Base-by-base conservation (phyloP, 129 eudicot genomes). In the Heracleum sosnowskyi region DNA sequence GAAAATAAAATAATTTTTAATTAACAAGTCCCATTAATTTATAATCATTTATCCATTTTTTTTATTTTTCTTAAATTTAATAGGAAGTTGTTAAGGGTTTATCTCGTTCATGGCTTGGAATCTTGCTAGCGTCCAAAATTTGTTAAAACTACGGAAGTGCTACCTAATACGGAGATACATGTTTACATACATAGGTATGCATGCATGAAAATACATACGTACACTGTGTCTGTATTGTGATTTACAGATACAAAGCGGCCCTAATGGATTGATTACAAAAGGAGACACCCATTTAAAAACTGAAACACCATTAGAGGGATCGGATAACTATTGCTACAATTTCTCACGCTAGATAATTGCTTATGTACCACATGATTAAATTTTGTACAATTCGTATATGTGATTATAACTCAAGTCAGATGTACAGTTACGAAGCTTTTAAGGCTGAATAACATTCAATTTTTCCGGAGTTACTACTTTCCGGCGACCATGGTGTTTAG, bases 401-500 rank as follows among this genome's bases (percentile, higher is more conserved):
- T 20, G 62, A 20, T 53, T 53, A 53, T 53, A 53, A 53, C 69
- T 76, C 41, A 11, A 11, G 79, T 57, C 79, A 53, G 79, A 69
- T 51, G 42, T 35, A 53, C 79, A 76, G 79, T 76, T 76, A 6
- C 28, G 33, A 40, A 33, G 79, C 79, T 76, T 76, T 76, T 47
- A 76, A 47, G 78, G 46, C 60, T 17, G 60, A 49, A 18, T 49
- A 28, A 28, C 79, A 24, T 29, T 5, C 17, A 11, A 37, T 66
- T 20, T 18, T 10, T 13, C 29, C 75, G 75, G 49, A 5, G 5
- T 22, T 6, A 9, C 41, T 37, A 34, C 24, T 70, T 39, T 37
- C 47, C 75, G 75, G 47, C 33, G 2, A 70, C 31, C 10, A 1
- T 37, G 47, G 4, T 22, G 11, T 9, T 11, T 3, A 10, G 5